A percentile compares a stretch with the other conserved stretches of the same genome.
These are phyloP conservation scores for Aspergillus homomorphus DNA, from an alignment of 495 filamentous ascomycete genomes.

Conservation along the genomic window DNA sequence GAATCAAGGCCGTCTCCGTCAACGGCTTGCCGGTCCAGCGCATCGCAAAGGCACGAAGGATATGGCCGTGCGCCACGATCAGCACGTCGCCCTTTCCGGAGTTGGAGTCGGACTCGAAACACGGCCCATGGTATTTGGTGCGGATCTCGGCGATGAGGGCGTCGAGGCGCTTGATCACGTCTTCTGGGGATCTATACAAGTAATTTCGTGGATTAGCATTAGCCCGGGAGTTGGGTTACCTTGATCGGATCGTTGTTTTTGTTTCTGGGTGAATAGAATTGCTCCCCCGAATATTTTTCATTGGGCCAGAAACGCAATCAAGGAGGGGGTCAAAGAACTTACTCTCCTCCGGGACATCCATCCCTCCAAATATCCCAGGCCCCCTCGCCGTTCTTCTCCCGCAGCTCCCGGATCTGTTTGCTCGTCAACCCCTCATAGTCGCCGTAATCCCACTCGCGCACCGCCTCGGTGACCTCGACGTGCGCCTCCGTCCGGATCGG, in stretches of 20 bases:
- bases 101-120: slow-evolving; percentile 34
- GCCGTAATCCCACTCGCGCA: slow-evolving; percentile 95
- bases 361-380: slow-evolving; percentile 83
- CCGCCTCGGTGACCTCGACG: slow-evolving; percentile 69
- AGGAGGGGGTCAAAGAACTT: slow-evolving; percentile 21
- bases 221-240: neutral
- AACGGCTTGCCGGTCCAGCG: slow-evolving; percentile 74
- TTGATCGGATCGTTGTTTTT: no score
- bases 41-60: slow-evolving; percentile 86
- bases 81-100: slow-evolving; percentile 56
- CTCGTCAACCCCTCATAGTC: slow-evolving; percentile 89
- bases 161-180: slow-evolving; percentile 69
- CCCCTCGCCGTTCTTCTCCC: slow-evolving; percentile 38
- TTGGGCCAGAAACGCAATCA: neutral
- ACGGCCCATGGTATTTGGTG: slow-evolving; percentile 47
- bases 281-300: no score
- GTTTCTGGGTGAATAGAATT: neutral
- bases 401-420: slow-evolving; percentile 59
- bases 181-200: slow-evolving; percentile 59
- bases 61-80: slow-evolving; percentile 80
- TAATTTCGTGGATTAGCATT: no score
- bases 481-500: slow-evolving; percentile 48
- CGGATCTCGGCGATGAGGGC: slow-evolving; percentile 71
- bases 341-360: slow-evolving; percentile 71
- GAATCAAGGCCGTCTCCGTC: slow-evolving; percentile 45